Evolutionary conservation across 331 rosid genomes (phyloP), one percentile per base, ranked within the genome.

Genomic region (Prunus yedoensis): DNA sequence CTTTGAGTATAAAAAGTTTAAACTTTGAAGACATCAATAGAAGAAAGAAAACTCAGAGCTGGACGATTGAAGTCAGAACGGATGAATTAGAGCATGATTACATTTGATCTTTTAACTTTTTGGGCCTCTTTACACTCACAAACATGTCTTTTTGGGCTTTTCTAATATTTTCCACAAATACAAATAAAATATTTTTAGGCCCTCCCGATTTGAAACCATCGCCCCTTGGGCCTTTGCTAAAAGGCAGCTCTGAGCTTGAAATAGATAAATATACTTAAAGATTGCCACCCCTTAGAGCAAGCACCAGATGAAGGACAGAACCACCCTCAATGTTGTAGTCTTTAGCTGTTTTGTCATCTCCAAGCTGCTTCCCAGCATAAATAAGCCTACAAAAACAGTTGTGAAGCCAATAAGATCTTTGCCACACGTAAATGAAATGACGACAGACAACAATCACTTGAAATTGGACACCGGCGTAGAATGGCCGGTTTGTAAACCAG

Each of bases 281-380:
- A 77, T 46, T 45, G 71, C 97, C 98, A 70, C 96, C 99, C 78
- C 99, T 90, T 71, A 92, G 83, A 54, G 97, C 99, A 62, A 94
- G 97, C 79, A 94, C 96, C 76, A 90, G 82, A 81, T 94, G 99
- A 83, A 90, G 99, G 63, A 94, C 96, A 15, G 97, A 94, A 51
- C 97, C 99, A 28, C 97, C 99, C 85, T 92, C 99, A 57, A 94
- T 92, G 79, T 94, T 91, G 91, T 94, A 94, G 83, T 91, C 98
- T 77, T 90, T 91, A 4, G 98, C 98, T 45, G 98, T 91, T 86
- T 93, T 89, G 86, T 93, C 97, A 77, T 93, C 98, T 23, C 89
- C 97, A 58, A 93, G 98, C 83, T 93, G 98, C 86, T 93, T 93
- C 13, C 97, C 98, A 0, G 97, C 97, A 50, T 93, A 93, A 64